These are phyloP conservation scores for Amanita phalloides DNA, from an alignment of 768 basidiomycete genomes.

Conservation along the genomic window DNA sequence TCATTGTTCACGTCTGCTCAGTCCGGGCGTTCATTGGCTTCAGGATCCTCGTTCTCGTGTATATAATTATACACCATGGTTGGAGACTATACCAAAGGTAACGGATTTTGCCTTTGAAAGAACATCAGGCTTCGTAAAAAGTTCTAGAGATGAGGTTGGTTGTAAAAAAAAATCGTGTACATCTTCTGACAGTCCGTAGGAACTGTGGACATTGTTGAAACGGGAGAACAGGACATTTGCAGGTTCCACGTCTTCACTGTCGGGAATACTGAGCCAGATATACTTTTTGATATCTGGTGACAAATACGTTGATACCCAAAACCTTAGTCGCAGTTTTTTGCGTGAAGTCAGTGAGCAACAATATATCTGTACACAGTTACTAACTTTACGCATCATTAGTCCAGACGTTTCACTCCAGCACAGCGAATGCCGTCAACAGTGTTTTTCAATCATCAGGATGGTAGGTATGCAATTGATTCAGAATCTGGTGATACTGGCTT, in stretches of 20 bases:
- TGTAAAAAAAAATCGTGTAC: not conserved
- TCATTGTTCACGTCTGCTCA: conserved; percentile 18
- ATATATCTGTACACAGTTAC: not conserved
- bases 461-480: conserved; percentile 59
- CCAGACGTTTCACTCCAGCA: conserved; percentile 59
- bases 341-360: conserved; percentile 35
- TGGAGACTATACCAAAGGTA: conserved; percentile 67
- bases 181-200: conserved; percentile 27
- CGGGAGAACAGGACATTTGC: conserved; percentile 50
- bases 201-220: conserved; percentile 52
- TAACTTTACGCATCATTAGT: conserved; percentile 22
- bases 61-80: conserved; percentile 71
- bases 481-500: conserved; percentile 27
- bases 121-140: conserved; percentile 60
- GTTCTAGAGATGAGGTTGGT: conserved; percentile 64
- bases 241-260: conserved; percentile 86
- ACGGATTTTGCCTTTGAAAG: conserved; percentile 81
- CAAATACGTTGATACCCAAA: conserved; percentile 49
- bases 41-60: conserved; percentile 78
- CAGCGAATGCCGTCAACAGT: conserved; percentile 72
- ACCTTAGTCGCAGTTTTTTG: conserved; percentile 49
- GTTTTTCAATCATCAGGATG: conserved; percentile 50
- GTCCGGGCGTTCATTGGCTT: conserved; percentile 84
- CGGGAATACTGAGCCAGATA: conserved; percentile 74
- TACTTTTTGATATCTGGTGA: conserved; percentile 80